Evolutionary conservation across 2,329 filamentous ascomycete species (phyloP), one percentile per base, ranked within the genome.

Genomic region (Pseudogymnoascus sp.): DNA sequence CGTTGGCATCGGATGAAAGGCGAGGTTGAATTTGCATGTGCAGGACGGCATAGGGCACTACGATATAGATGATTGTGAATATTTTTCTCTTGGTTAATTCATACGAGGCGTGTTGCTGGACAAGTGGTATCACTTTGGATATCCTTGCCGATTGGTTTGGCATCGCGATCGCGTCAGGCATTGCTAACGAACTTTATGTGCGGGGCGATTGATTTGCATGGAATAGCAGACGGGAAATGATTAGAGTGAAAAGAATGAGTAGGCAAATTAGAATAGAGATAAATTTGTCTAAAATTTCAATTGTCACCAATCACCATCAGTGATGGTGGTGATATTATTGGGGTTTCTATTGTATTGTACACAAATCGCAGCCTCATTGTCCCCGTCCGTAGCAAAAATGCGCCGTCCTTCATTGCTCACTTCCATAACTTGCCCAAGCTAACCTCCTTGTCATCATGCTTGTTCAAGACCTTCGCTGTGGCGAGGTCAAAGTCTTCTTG

Each of bases 401-500:
- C 36, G 39, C 59, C 40, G 13, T 11, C 5, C 39, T 15, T 63
- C 66, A 33, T 54, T 2, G 29, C 47, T 54, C 82, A 90, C 81
- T 90, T 90, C 85, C 86, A 96, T 71, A 96, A 80, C 79, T 96
- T 96, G 73, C 88, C 89, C 71, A 96, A 80, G 72, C 88, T 92
- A 69, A 92, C 89, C 75, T 96, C 92, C 84, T 97, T 97, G 77
- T 99, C 94, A 72, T 97, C 94, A 75, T 97, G 94, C 83, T 97
- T 97, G 85, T 99, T 97, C 74, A 99, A 84, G 64, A 99, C 93
- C 89, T 99, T 99, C 74, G 94, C 94, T 5, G 94, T 99, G 35
- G 94, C 94, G 65, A 99, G 83, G 75, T 99, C 94, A 74, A 99
- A 99, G 77, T 99, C 94, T 77, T 99, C 94, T 75, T 99, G 94